phyloP scores from a whole-genome alignment of 208 protist genomes.

The Angomonas deanei region DNA sequence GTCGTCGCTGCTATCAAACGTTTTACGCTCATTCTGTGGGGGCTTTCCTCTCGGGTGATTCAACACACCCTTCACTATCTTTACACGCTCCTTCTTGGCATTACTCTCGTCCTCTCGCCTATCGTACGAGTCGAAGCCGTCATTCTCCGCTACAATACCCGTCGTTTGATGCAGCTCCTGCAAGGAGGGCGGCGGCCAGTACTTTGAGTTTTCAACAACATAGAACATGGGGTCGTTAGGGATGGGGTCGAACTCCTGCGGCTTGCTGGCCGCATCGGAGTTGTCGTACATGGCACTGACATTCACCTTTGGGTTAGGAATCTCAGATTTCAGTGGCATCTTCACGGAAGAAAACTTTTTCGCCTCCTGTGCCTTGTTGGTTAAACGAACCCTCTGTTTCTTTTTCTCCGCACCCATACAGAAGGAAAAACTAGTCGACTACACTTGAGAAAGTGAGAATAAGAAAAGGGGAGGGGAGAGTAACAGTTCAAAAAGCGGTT shows the following conservation, averaged over 20 bases:
- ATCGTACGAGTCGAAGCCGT: conserved; percentile 82
- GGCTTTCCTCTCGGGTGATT: conserved; percentile 81
- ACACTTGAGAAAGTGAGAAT: neutral
- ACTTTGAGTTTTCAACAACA: conserved; percentile 46
- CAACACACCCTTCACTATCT: conserved; percentile 67
- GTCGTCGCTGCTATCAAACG: conserved; percentile 35
- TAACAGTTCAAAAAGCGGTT: no score
- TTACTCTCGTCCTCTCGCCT: conserved; percentile 56
- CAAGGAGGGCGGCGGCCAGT: conserved; percentile 69
- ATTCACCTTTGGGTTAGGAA: conserved; percentile 33
- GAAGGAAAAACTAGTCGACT: no score
- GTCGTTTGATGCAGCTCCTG: conserved; percentile 46
- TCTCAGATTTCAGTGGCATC: conserved; percentile 50
- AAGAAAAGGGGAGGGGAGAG: conserved; percentile 6
- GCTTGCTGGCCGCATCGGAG: neutral
- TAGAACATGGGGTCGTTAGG: conserved; percentile 67
- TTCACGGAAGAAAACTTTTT: conserved; percentile 72
- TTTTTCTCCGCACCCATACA: neutral
- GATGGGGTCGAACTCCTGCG: conserved; percentile 64
- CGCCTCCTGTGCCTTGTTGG: conserved; percentile 71
- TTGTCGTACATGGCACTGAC: conserved; percentile 42
- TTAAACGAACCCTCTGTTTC: conserved; percentile 61
- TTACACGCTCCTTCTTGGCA: conserved; percentile 43
- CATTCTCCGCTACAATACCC: conserved; percentile 26
- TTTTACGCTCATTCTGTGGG: conserved; percentile 46